These are phyloP conservation scores for Barnettozyma pratensis DNA, from an alignment of 805 yeast genomes.

Conservation along the genomic window DNA sequence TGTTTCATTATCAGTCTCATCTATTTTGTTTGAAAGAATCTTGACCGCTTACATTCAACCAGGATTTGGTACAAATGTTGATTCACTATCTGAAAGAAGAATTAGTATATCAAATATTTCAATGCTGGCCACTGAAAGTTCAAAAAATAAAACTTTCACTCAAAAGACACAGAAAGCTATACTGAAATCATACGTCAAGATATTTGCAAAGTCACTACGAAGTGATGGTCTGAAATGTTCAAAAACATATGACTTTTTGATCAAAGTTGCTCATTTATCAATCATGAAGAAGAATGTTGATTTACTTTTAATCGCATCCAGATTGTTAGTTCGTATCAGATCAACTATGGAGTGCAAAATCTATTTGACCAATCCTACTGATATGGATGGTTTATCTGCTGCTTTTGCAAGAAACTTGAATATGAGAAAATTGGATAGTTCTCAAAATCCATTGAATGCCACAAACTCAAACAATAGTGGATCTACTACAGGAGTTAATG, in stretches of 20 bases:
- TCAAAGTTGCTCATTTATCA: constrained; percentile 31
- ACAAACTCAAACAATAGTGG: constrained; percentile 10
- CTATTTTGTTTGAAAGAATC: constrained; percentile 15
- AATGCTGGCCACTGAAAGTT: not conserved
- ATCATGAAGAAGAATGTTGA: constrained; percentile 31
- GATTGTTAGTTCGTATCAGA: constrained; percentile 52
- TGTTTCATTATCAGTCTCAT: constrained; percentile 10
- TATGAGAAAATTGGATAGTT: constrained; percentile 15
- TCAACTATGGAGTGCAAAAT: constrained; percentile 39
- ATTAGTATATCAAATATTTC: constrained; percentile 23
- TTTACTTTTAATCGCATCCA: constrained; percentile 41
- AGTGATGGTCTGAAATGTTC: constrained; percentile 26
- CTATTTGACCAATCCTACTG: constrained; percentile 47
- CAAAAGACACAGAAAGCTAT: constrained; percentile 15
- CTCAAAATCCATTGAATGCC: not conserved
- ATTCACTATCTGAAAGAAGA: constrained; percentile 16
- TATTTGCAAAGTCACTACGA: constrained; percentile 22
- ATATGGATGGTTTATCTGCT: constrained; percentile 63
- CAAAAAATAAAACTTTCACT: constrained; percentile 2
- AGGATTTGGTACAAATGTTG: constrained; percentile 9
- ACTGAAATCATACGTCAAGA: constrained; percentile 22
- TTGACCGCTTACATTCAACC: constrained; percentile 23
- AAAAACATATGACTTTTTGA: constrained; percentile 21
- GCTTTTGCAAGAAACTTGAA: constrained; percentile 46
- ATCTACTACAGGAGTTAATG: constrained; percentile 7